Base-by-base conservation (phyloP, 257 asterid genomes). In the Solanum raphanifolium region DNA sequence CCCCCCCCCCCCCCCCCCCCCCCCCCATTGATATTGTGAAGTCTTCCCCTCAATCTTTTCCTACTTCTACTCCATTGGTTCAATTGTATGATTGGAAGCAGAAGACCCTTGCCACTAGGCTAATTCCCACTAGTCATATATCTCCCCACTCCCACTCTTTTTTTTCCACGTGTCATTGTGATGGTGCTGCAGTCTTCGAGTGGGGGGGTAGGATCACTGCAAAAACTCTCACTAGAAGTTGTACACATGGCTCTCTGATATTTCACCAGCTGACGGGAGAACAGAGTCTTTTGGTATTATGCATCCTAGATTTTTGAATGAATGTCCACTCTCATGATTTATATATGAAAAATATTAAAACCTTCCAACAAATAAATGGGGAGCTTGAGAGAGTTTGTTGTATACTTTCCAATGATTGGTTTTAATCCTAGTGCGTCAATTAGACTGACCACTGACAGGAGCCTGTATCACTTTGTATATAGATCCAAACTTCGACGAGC, bases 401-500 rank as follows among this genome's bases (percentile, higher is more conserved):
- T 82, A 32, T 21, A 48, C 69, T 48, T 7, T 9, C 39, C 86
- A 18, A 8, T 15, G 20, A 20, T 29, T 29, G n/a, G 65, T 46
- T 82, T 46, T 81, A 31, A 48, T 82, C 86, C 10, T 52, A 82
- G 31, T 18, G 41, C 25, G 75, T 13, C 74, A 34, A 43, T 79
- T 84, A 69, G 88, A 86, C 68, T 55, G 85, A 52, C 43, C 36
- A 55, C 27, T 88, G 71, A 83, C 27, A 27, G 78, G 46, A 66
- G 74, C 48, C 48, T 36, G 81, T 27, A 38, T 78, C 85, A 35
- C 35, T 68, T 83, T 76, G 87, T 72, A 23, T 83, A 23, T 85
- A 97, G 99, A 91, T 96, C 99, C 29, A 97, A 97, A 89, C 98
- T 97, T 21, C 95, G 88, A 87, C 92, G 99, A 89, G 99, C 99